Evolutionary conservation across 306 rosid species (phyloP).

Genomic region (Trichosanthes cucumerina): DNA sequence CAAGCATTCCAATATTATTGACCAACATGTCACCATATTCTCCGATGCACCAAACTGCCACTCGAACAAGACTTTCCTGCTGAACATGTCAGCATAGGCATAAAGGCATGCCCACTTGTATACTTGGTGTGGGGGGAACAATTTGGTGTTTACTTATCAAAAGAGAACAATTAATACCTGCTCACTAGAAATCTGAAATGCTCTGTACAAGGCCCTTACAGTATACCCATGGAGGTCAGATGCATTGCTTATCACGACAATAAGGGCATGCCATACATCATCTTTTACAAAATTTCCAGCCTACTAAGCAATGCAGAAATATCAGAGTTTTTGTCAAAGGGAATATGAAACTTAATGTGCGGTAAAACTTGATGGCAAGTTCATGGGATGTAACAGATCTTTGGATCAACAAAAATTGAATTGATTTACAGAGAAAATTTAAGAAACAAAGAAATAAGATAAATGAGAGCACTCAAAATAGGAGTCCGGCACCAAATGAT

Average conservation of each 20-base stretch:
- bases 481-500: not conserved
- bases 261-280: conserved; percentile 89
- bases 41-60: conserved; percentile 98
- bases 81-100: conserved; percentile 15
- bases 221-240: conserved; percentile 95
- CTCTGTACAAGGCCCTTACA: conserved; percentile 75
- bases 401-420: not conserved
- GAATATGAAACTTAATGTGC: not conserved
- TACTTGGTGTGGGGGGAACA: not conserved
- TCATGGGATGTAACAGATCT: not conserved
- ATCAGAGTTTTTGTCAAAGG: conserved; percentile 31
- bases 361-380: not conserved
- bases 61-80: conserved; percentile 95
- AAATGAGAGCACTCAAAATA: not conserved
- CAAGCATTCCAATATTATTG: conserved; percentile 73
- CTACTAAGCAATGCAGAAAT: conserved; percentile 70
- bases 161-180: conserved; percentile 49
- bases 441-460: not conserved
- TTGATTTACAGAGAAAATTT: not conserved
- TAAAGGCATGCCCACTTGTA: not conserved
- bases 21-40: conserved; percentile 91
- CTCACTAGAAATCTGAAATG: conserved; percentile 64
- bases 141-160: conserved; percentile 13
- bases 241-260: conserved; percentile 87
- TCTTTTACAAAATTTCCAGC: conserved; percentile 98